Base-by-base conservation (phyloP, 306 rosid genomes). In the Prunus fruticosa region DNA sequence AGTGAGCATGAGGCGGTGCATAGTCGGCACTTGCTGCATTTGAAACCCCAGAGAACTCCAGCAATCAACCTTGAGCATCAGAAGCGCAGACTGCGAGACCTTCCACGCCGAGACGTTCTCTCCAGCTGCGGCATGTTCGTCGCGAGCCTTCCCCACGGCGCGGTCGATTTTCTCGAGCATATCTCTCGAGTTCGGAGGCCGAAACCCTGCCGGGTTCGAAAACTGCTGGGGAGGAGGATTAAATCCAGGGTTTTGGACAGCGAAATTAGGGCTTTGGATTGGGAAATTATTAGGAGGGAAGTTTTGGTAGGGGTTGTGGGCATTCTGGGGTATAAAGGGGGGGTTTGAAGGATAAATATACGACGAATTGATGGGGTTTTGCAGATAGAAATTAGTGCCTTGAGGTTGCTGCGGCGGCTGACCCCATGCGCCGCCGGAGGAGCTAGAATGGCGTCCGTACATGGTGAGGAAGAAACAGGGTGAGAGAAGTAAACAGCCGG, bases 1-100 rank as follows among this genome's bases (percentile, higher is more conserved):
- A 45, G 54, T 78, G 47, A 73, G 58, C 72, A 90, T 82, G 32
- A 94, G 86, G 60, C 84, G 84, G 32, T 81, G 54, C 67, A 94
- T 91, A 28, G 89, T 79, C 8, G 94, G 91, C 72, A 94, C 88
- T 68, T 88, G 88, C 83, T 90, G 98, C 93, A 94, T 90, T 58
- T 80, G 81, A 32, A 89, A 78, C 54, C 92, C 96, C 66, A 94
- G 52, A 22, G 89, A 69, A 65, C 69, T 66, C 96, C 90, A 94
- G 0, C 87, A 85, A 79, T 92, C 95, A 46, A 83, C 86, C 70
- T 89, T 81, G 23, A 92, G 92, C 52, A 53, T 81, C 69, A 81
- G 28, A 5, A 94, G 77, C 23, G 92, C 86, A 5, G 79, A 82
- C 82, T 89, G 93, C 41, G 89, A 79, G 2, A 94, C 96, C 80